Conservation (phyloP, 257 asterid genomes). For the Eucommia ulmoides region DNA sequence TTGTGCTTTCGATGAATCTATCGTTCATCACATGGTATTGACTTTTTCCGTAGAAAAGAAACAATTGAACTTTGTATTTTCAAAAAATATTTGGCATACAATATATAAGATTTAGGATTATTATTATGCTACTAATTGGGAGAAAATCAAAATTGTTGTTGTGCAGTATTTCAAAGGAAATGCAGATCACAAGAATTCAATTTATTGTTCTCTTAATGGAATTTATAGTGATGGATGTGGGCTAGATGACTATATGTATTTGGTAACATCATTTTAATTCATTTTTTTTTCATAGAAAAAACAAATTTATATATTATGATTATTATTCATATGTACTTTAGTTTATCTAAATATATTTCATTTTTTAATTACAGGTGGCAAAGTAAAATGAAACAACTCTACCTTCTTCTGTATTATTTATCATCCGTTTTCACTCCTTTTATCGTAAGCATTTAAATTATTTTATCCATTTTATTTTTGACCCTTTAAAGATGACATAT, state of each 20-base stretch:
- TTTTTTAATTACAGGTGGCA: constrained; percentile 42
- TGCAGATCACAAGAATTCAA: constrained; percentile 36
- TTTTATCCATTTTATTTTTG: too few species aligned
- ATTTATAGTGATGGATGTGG: constrained; percentile 68
- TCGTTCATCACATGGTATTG: constrained; percentile 72
- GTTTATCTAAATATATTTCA: not conserved
- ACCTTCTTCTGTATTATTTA: constrained; percentile 71
- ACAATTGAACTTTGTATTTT: too few species aligned
- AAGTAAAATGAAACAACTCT: constrained; percentile 57
- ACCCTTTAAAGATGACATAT: too few species aligned
- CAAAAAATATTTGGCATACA: too few species aligned
- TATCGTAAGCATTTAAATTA: constrained; percentile 30
- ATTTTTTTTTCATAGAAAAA: not conserved
- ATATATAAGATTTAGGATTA: too few species aligned
- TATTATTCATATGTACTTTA: not conserved
- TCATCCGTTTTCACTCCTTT: constrained; percentile 78
- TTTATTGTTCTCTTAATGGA: constrained; percentile 53
- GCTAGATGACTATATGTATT: constrained; percentile 78
- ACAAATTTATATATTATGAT: not conserved
- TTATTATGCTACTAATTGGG: too few species aligned
- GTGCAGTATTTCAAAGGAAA: constrained; percentile 60
- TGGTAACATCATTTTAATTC: constrained; percentile 30
- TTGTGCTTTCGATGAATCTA: constrained; percentile 67
- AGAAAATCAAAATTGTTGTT: too few species aligned
- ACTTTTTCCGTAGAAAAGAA: too few species aligned